Percentiles rank a stretch among this genome's conserved stretches.
Conservation (phyloP, 768 basidiomycete species). For the Collybiopsis luxurians region DNA sequence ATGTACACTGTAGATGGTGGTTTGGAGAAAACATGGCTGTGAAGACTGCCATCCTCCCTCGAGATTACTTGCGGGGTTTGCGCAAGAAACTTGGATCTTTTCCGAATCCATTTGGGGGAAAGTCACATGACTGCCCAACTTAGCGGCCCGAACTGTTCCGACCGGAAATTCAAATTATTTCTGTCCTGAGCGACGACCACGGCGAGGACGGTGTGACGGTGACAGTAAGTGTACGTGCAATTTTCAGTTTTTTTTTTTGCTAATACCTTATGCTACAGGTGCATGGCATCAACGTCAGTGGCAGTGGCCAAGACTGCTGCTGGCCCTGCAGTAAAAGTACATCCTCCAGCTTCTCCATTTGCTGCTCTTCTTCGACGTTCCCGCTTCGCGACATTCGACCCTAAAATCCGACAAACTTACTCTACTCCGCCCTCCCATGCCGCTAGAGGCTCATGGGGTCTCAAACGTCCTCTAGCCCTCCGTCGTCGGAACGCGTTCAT, state of each 20-base stretch:
- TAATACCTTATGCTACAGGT: neutral
- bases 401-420: conserved; percentile 75
- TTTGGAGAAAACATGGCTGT: too few relatives aligned
- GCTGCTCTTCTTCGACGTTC: conserved; percentile 76
- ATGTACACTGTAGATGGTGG: too few relatives aligned
- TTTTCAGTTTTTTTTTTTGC: too few relatives aligned
- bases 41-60: too few relatives aligned
- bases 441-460: conserved; percentile 78
- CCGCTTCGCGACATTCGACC: conserved; percentile 79
- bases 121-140: too few relatives aligned
- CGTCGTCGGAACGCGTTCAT: conserved; percentile 64
- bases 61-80: too few relatives aligned
- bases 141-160: too few relatives aligned
- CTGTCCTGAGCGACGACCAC: neutral
- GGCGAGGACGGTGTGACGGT: neutral
- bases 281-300: conserved; percentile 14
- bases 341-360: conserved; percentile 61
- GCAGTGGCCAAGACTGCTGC: conserved; percentile 8
- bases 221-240: too few relatives aligned
- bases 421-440: conserved; percentile 66
- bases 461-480: conserved; percentile 78
- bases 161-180: too few relatives aligned
- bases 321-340: neutral
- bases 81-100: too few relatives aligned
- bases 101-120: too few relatives aligned